phyloP scores from a whole-genome alignment of 164 flowering plant genomes.

The Sedum album region DNA sequence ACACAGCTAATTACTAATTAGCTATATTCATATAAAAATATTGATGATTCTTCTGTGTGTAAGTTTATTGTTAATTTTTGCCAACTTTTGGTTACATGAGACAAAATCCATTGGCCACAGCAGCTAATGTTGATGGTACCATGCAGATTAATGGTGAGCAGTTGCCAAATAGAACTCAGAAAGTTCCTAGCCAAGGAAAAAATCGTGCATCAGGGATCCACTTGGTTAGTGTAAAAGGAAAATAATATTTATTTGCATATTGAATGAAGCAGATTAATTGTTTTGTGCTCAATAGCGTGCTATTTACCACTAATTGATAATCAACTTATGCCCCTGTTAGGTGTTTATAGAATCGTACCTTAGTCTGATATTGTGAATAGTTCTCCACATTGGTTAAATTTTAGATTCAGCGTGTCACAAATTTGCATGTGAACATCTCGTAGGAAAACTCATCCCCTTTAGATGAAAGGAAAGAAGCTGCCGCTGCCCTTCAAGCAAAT shows the following conservation, averaged over 20 bases:
- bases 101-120: neutral
- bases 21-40: neutral
- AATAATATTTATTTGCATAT: constrained; percentile 8
- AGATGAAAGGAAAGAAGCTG: constrained; percentile 54
- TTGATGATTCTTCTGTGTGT: neutral
- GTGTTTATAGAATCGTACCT: neutral
- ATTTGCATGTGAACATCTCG: constrained; percentile 43
- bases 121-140: constrained; percentile 15
- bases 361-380: neutral
- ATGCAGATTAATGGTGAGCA: constrained; percentile 49
- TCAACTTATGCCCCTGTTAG: neutral
- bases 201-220: constrained; percentile 28
- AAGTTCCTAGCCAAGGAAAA: constrained; percentile 29
- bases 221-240: constrained; percentile 38
- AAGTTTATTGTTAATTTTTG: neutral
- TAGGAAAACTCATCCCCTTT: constrained; percentile 69
- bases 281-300: no score
- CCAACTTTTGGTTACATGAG: neutral
- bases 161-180: constrained; percentile 39
- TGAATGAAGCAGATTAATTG: no score
- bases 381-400: neutral
- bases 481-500: constrained; percentile 39
- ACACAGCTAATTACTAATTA: neutral
- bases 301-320: neutral
- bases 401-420: constrained; percentile 5